Base-by-base conservation (phyloP, 2,329 filamentous ascomycete species). In the Chaetomiaceae sp. region DNA sequence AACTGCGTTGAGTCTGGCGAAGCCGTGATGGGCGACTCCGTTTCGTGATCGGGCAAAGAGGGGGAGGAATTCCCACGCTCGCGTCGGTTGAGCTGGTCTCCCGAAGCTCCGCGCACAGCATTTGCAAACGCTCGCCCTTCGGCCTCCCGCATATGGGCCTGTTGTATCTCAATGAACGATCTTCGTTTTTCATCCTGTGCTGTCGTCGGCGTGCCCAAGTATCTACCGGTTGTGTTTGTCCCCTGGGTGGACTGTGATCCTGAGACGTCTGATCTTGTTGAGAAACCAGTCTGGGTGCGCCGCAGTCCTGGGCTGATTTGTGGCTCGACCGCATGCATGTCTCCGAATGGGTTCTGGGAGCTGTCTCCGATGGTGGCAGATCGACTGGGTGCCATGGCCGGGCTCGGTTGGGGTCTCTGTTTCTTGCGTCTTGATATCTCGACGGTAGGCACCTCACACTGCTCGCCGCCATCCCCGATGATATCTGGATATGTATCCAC, bases 381-480 rank as follows among this genome's bases (percentile, higher is more conserved):
- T 52, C 61, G 58, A 7, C 48, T 42, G 62, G 70, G 52, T 58
- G 67, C 53, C 64, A 67, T 13, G 63, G 67, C 18, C 65, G 68
- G 18, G 68, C 63, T 55, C 61, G 48, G 58, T 65, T 65, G 61
- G 36, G 62, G 37, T 66, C 65, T 55, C 64, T 69, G 61, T 65
- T 67, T 74, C 68, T 79, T 85, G 57, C 72, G 74, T 65, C 75
- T 77, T 5, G 82, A 84, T 50, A 96, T 85, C 65, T 94, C 87
- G 18, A 82, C 74, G 1, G 84, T 80, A 1, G 88, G 87, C 8
- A 79, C 73, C 49, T 88, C 84, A 50, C 87, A 86, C 68, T 96
- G 90, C 64, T 96, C 92, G 30, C 92, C 92, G 53, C 92, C 92
- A 69, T 92, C 86, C 42, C 92, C 92, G 64, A 97, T 96, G 57